Percentiles rank a stretch among this genome's conserved stretches.
Evolutionary conservation across 2,329 filamentous ascomycete species (phyloP).

Genomic region (Colletotrichum godetiae): DNA sequence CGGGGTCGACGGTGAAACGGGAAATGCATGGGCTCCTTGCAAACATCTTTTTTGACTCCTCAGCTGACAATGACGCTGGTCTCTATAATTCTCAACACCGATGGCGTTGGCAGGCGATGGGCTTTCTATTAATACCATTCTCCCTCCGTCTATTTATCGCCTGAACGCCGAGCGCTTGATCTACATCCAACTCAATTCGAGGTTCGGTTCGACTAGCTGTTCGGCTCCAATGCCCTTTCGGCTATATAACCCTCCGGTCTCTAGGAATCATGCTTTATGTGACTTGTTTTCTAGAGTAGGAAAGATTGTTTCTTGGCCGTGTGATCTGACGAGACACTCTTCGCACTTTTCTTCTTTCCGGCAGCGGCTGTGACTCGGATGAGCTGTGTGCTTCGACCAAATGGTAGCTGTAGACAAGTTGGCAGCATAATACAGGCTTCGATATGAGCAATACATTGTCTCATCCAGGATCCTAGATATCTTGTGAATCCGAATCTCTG

Average conservation of each 20-base stretch:
- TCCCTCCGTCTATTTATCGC: background rate
- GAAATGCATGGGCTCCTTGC: constrained; percentile 21
- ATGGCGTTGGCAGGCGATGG: background rate
- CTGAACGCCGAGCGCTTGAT: background rate
- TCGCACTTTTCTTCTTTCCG: no score
- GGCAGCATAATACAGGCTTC: no score
- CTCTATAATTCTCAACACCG: no score
- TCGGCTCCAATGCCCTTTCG: background rate
- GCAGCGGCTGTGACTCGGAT: no score
- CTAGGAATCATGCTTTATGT: no score
- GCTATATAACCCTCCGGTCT: background rate
- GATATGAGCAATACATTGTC: no score
- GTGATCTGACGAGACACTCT: no score
- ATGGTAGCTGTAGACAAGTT: no score
- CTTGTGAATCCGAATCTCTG: no score
- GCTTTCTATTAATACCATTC: constrained; percentile 10
- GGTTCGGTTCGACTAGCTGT: background rate
- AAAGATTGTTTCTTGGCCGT: no score
- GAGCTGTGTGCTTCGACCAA: no score
- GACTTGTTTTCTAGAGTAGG: background rate
- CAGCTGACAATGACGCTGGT: constrained; percentile 19
- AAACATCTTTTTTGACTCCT: background rate
- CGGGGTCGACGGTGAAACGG: constrained; percentile 28
- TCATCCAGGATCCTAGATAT: no score
- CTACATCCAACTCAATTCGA: background rate